phyloP scores from a whole-genome alignment of 768 basidiomycete genomes.

The Suillus subluteus region DNA sequence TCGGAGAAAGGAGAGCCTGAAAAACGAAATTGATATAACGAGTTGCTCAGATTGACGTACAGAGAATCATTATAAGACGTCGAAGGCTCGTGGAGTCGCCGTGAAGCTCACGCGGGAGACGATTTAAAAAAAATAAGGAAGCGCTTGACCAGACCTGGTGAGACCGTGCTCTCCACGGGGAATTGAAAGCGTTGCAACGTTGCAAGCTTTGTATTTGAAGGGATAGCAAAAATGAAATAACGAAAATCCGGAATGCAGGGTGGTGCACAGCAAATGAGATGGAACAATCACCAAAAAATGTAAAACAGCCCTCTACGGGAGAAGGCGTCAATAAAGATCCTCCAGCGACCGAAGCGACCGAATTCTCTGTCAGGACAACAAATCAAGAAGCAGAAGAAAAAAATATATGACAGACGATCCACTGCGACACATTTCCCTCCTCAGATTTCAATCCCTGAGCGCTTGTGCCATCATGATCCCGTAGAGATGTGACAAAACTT shows the following conservation, averaged over 20 bases:
- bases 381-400: neutral
- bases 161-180: neutral
- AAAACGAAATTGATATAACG: slow-evolving; percentile 35
- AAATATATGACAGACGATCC: slow-evolving; percentile 22
- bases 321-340: slow-evolving; percentile 14
- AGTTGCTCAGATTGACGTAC: slow-evolving; percentile 34
- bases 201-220: slow-evolving; percentile 21
- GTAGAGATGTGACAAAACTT: neutral
- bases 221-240: slow-evolving; percentile 30
- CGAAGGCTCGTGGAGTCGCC: slow-evolving; percentile 24
- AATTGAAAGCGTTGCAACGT: slow-evolving; percentile 19
- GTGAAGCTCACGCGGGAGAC: slow-evolving; percentile 24
- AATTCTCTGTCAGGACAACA: slow-evolving; percentile 7
- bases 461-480: neutral
- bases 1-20: slow-evolving; percentile 34
- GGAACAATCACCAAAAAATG: slow-evolving; percentile 7
- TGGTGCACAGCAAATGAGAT: slow-evolving; percentile 14
- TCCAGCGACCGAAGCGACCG: slow-evolving; percentile 18
- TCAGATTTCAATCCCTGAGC: neutral
- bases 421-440: slow-evolving; percentile 5
- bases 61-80: slow-evolving; percentile 32
- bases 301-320: neutral
- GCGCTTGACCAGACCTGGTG: slow-evolving; percentile 22
- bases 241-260: slow-evolving; percentile 33
- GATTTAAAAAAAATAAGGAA: slow-evolving; percentile 22